Conservation (phyloP, 2,329 filamentous ascomycete species). For the Sordariomycetes sp. region DNA sequence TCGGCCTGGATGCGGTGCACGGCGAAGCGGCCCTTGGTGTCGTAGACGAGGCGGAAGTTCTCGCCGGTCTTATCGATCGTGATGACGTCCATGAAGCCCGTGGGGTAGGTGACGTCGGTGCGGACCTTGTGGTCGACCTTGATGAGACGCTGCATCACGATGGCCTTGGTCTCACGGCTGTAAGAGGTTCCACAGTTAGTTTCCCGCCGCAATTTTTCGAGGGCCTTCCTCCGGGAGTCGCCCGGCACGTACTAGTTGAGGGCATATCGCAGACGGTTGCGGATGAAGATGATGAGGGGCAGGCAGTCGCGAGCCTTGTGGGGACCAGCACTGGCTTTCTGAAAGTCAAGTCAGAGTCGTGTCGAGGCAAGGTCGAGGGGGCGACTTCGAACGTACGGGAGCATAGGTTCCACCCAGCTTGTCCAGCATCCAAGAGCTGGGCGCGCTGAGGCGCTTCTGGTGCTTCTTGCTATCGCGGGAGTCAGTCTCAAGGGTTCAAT, state of each 20-base stretch:
- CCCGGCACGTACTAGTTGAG: slow-evolving; percentile 55
- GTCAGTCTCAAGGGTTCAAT: neutral
- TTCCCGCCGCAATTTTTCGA: neutral
- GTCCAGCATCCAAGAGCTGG: slow-evolving; percentile 99
- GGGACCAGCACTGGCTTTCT: slow-evolving; percentile 57
- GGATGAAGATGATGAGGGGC: slow-evolving; percentile 97
- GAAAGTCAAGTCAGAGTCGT: neutral
- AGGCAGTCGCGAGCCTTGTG: slow-evolving; percentile 99
- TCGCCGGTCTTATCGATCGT: slow-evolving; percentile 99
- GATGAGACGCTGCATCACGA: slow-evolving; percentile 98
- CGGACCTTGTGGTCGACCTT: slow-evolving; percentile 99
- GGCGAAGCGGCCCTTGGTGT: slow-evolving; percentile 99
- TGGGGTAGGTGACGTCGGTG: slow-evolving; percentile 94
- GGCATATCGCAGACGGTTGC: slow-evolving; percentile 96
- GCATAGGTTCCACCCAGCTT: slow-evolving; percentile 90
- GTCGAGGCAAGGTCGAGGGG: neutral
- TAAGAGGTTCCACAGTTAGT: neutral
- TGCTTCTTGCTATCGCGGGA: slow-evolving; percentile 72
- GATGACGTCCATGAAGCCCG: slow-evolving; percentile 99
- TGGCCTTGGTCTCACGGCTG: slow-evolving; percentile 85
- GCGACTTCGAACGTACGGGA: slow-evolving; percentile 25
- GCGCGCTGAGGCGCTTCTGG: slow-evolving; percentile 98
- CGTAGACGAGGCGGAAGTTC: slow-evolving; percentile 99
- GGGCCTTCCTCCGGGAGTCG: neutral
- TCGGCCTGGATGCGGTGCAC: slow-evolving; percentile 98